Percentiles rank a stretch among this genome's conserved stretches.
These are phyloP conservation scores for Roridomyces roridus DNA, from an alignment of 768 basidiomycete genomes.

Conservation along the genomic window DNA sequence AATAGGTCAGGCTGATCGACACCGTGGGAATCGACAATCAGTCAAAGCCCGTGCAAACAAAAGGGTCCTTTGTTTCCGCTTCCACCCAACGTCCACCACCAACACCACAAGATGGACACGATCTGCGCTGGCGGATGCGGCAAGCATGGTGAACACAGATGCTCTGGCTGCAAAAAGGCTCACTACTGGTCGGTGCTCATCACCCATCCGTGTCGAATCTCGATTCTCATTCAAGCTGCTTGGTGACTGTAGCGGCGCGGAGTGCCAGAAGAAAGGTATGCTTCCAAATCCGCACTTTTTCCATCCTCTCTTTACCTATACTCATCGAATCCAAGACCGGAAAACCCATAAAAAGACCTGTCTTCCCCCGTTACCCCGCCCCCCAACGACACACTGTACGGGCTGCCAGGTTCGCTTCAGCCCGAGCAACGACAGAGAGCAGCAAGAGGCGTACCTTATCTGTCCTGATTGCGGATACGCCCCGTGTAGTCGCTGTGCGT, in stretches of 20 bases:
- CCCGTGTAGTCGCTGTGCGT: not conserved
- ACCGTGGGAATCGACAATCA: too few relatives aligned
- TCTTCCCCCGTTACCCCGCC: not conserved
- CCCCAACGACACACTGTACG: conserved; percentile 3
- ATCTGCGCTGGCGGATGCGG: conserved; percentile 11
- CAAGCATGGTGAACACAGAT: not conserved
- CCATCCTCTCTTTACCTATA: not conserved
- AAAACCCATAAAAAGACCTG: conserved; percentile 3
- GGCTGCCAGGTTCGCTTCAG: conserved; percentile 1
- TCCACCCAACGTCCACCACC: too few relatives aligned
- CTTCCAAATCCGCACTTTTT: not conserved
- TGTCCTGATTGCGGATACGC: conserved; percentile 10
- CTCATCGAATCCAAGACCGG: not conserved
- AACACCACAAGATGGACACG: too few relatives aligned
- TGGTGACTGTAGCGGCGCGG: not conserved
- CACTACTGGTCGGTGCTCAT: not conserved
- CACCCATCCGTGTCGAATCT: too few relatives aligned
- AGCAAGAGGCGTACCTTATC: not conserved
- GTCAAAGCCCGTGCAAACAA: too few relatives aligned
- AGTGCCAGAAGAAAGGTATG: conserved; percentile 12
- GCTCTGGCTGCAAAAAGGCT: conserved; percentile 9
- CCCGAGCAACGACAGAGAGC: not conserved
- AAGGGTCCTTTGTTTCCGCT: too few relatives aligned
- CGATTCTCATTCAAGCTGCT: too few relatives aligned
- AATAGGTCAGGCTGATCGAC: too few relatives aligned